Percentiles rank a stretch among this genome's conserved stretches.
Evolutionary conservation across 345 rosid genomes (phyloP).

Genomic region (Gossypium arboreum): DNA sequence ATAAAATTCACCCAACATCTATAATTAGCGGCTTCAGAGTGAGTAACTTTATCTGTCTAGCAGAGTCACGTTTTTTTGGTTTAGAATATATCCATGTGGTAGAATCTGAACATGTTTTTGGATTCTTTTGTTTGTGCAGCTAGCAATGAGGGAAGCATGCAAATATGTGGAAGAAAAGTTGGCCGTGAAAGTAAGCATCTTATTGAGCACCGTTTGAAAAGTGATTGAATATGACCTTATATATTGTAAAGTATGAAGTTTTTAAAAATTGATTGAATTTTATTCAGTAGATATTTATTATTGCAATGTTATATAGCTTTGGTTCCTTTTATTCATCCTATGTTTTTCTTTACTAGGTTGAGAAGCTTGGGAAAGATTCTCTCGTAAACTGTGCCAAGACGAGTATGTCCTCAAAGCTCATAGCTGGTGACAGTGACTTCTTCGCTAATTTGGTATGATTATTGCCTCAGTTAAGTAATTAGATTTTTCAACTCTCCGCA

Average conservation of each 20-base stretch:
- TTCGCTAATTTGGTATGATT: constrained; percentile 80
- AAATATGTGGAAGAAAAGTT: constrained; percentile 87
- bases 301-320: background rate
- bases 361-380: constrained; percentile 90
- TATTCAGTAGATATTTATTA: background rate
- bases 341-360: constrained; percentile 48
- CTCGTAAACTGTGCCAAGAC: constrained; percentile 93
- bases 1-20: constrained; percentile 95
- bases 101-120: constrained; percentile 1
- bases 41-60: constrained; percentile 19
- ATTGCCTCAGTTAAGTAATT: background rate
- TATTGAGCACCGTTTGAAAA: background rate
- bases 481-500: background rate
- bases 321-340: background rate
- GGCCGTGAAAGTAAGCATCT: constrained; percentile 61
- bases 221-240: background rate
- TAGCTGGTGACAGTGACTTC: constrained; percentile 85
- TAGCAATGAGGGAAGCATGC: constrained; percentile 99
- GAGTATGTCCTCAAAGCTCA: constrained; percentile 96
- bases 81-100: background rate
- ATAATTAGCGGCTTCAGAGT: constrained; percentile 94
- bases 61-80: background rate
- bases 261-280: background rate
- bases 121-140: constrained; percentile 39
- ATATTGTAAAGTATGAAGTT: background rate